Conservation (phyloP, 345 rosid species). For the Rhizophora mangle region DNA sequence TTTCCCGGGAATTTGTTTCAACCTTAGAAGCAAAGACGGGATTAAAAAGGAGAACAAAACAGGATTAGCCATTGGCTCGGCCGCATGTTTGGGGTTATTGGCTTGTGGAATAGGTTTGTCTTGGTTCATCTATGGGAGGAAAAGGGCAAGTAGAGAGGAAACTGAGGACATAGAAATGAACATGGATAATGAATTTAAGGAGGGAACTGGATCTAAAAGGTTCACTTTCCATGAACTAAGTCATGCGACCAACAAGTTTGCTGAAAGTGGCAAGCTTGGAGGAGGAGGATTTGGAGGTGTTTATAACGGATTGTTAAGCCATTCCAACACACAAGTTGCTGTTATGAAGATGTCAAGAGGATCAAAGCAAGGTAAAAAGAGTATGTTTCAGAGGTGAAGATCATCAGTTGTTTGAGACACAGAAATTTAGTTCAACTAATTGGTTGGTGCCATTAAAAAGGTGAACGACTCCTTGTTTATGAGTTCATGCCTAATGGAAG, state of each 20-base stretch:
- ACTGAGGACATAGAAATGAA: slow-evolving; percentile 13
- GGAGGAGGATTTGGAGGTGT: slow-evolving; percentile 62
- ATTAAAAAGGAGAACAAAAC: neutral
- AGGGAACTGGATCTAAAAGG: slow-evolving; percentile 48
- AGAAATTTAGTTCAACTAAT: slow-evolving; percentile 49
- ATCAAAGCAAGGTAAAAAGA: slow-evolving; percentile 44
- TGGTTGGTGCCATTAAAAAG: slow-evolving; percentile 55
- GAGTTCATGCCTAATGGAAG: slow-evolving; percentile 55
- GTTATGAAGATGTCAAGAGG: slow-evolving; percentile 49
- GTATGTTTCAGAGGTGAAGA: slow-evolving; percentile 48
- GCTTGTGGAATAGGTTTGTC: slow-evolving; percentile 15
- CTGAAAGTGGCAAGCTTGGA: slow-evolving; percentile 44
- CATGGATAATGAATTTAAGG: slow-evolving; percentile 43
- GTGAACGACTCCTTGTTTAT: slow-evolving; percentile 48
- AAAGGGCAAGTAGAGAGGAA: slow-evolving; percentile 4
- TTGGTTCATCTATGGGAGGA: slow-evolving; percentile 27
- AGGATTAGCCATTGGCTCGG: slow-evolving; percentile 22
- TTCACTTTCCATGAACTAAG: slow-evolving; percentile 38
- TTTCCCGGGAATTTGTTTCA: slow-evolving; percentile 41
- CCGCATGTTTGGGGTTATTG: slow-evolving; percentile 19
- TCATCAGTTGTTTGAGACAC: slow-evolving; percentile 50
- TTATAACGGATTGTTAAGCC: slow-evolving; percentile 40
- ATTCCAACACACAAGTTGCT: slow-evolving; percentile 33
- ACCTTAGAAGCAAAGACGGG: slow-evolving; percentile 23
- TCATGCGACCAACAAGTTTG: slow-evolving; percentile 37